A percentile compares a stretch with the other conserved stretches of the same genome.
These are phyloP conservation scores for Aquilaria sinensis DNA, from an alignment of 345 rosid species.

Conservation along the genomic window DNA sequence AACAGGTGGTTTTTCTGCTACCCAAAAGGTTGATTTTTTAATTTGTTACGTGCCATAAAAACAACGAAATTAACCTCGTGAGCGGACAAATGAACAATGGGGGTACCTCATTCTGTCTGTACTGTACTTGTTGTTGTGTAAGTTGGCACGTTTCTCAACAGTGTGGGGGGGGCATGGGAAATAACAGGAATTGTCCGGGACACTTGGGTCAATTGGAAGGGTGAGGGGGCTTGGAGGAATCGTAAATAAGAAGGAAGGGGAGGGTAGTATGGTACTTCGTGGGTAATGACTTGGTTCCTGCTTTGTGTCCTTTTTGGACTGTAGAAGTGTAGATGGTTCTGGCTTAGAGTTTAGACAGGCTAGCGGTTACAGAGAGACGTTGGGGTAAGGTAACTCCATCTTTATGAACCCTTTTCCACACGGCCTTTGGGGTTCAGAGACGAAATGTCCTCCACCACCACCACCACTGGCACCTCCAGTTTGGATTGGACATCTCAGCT, in stretches of 20 bases:
- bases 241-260: not conserved
- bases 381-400: not conserved
- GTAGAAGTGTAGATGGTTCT: slow-evolving; percentile 8
- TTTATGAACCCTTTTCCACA: too few species aligned
- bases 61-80: slow-evolving; percentile 14
- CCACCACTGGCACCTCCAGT: too few species aligned
- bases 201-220: not conserved
- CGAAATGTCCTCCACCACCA: too few species aligned
- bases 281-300: not conserved
- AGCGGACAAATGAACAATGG: slow-evolving; percentile 10
- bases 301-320: not conserved
- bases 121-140: not conserved
- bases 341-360: slow-evolving; percentile 22
- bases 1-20: slow-evolving; percentile 1
- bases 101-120: too few species aligned
- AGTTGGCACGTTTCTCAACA: not conserved
- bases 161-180: not conserved
- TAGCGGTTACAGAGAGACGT: slow-evolving; percentile 24
- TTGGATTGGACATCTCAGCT: too few species aligned
- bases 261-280: slow-evolving; percentile 12
- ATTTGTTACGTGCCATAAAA: not conserved
- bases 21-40: not conserved
- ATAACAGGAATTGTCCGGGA: not conserved
- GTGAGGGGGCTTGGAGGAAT: too few species aligned
- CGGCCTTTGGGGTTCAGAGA: too few species aligned